Conservation (phyloP, 2,329 filamentous ascomycete species). For the Ampelomyces quisqualis region DNA sequence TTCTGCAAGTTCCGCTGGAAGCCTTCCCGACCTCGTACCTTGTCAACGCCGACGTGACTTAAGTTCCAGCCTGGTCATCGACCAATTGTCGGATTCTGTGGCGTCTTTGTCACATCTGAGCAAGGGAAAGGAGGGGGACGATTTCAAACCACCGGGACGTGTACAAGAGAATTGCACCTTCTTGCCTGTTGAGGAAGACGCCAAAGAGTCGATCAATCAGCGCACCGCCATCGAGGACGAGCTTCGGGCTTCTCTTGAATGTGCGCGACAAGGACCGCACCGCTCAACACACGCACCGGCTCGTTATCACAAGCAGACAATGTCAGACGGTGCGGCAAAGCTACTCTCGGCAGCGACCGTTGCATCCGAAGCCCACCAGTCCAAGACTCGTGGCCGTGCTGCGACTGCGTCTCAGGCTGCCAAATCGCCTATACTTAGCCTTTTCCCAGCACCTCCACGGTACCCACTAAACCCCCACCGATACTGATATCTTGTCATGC, state of each 20-base stretch:
- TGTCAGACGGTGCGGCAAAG: slow-evolving; percentile 39
- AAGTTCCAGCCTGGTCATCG: slow-evolving; percentile 32
- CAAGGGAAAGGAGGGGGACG: slow-evolving; percentile 33
- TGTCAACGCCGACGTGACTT: slow-evolving; percentile 35
- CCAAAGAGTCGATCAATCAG: slow-evolving; percentile 7
- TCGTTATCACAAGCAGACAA: slow-evolving; percentile 34
- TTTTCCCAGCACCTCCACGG: slow-evolving; percentile 39
- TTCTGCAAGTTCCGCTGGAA: slow-evolving; percentile 43
- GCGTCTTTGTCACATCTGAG: slow-evolving; percentile 27
- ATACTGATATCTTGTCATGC: neutral
- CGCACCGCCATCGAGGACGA: slow-evolving; percentile 20
- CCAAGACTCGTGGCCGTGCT: slow-evolving; percentile 27
- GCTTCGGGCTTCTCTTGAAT: slow-evolving; percentile 28
- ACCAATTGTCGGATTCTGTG: slow-evolving; percentile 38
- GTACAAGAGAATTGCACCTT: slow-evolving; percentile 29
- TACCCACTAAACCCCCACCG: slow-evolving; percentile 10
- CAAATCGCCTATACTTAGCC: slow-evolving; percentile 30
- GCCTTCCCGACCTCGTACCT: slow-evolving; percentile 43
- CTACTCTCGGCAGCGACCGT: slow-evolving; percentile 19
- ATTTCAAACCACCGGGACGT: slow-evolving; percentile 33
- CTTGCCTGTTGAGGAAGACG: slow-evolving; percentile 32
- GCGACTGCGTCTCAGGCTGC: slow-evolving; percentile 28
- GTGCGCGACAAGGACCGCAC: slow-evolving; percentile 29
- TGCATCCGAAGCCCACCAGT: slow-evolving; percentile 5
- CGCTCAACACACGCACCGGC: slow-evolving; percentile 14